These are phyloP conservation scores for Microbotryum silenes-acaulis DNA, from an alignment of 1,284 basidiomycete genomes.

Conservation along the genomic window DNA sequence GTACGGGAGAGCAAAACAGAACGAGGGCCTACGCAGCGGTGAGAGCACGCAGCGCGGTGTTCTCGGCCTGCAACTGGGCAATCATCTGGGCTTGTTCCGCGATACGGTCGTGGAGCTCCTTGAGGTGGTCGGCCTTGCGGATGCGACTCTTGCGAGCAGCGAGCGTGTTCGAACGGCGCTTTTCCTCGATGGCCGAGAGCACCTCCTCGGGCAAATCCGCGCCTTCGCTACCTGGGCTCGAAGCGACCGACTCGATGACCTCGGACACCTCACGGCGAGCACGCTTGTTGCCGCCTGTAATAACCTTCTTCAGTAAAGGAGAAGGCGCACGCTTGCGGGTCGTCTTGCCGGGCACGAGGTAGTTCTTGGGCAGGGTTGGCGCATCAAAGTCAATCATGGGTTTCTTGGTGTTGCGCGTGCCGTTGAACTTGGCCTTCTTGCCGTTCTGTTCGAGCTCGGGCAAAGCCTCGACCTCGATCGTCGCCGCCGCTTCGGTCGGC, in stretches of 20 bases:
- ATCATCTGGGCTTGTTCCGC: conserved; percentile 16
- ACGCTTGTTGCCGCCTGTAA: conserved; percentile 43
- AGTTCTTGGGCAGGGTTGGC: conserved; percentile 41
- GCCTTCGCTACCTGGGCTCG: conserved; percentile 27
- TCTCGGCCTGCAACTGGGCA: too few species aligned
- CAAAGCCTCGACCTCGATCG: neutral
- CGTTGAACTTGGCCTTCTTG: conserved; percentile 27
- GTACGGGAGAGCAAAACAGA: too few species aligned
- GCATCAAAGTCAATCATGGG: conserved; percentile 31
- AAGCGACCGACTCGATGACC: conserved; percentile 35
- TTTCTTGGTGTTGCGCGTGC: conserved; percentile 33
- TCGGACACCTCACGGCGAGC: conserved; percentile 49
- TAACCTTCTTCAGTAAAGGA: conserved; percentile 31
- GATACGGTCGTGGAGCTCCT: conserved; percentile 52
- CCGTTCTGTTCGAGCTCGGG: conserved; percentile 11
- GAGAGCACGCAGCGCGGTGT: too few species aligned
- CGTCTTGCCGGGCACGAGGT: conserved; percentile 52
- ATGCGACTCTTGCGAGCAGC: conserved; percentile 65
- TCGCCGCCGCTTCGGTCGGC: neutral
- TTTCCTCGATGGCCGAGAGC: conserved; percentile 59
- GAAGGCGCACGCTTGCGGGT: conserved; percentile 54
- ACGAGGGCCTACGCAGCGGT: too few species aligned
- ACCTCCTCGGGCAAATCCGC: conserved; percentile 41
- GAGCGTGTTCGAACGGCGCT: conserved; percentile 69
- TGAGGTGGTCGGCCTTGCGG: conserved; percentile 66